phyloP scores from a whole-genome alignment of 2,329 filamentous ascomycete species.

The Aspergillus neoniger region DNA sequence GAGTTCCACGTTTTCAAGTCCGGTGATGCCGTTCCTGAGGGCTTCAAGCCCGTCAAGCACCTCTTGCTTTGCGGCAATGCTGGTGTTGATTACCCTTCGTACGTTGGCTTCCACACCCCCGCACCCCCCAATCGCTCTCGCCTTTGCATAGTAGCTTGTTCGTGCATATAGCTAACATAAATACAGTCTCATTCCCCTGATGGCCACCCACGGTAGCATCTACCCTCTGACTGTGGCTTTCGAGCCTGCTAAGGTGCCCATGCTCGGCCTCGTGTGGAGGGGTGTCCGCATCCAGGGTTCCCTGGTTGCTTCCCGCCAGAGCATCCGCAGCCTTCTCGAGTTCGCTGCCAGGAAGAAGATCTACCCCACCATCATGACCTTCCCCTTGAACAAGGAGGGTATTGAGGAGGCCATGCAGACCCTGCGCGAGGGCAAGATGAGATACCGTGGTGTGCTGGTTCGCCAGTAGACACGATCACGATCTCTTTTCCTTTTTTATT shows the following conservation, averaged over 20 bases:
- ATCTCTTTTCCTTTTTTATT: neutral
- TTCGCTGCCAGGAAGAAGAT: slow-evolving; percentile 64
- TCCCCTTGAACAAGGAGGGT: slow-evolving; percentile 55
- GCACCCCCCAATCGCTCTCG: too few species aligned
- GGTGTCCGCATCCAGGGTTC: slow-evolving; percentile 64
- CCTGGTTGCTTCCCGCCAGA: slow-evolving; percentile 62
- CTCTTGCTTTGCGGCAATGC: slow-evolving; percentile 19
- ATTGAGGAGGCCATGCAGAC: slow-evolving; percentile 51
- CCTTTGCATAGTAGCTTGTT: neutral
- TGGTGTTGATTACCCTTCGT: slow-evolving; percentile 19
- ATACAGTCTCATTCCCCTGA: slow-evolving; percentile 22
- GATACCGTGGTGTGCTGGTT: slow-evolving; percentile 37
- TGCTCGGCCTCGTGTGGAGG: slow-evolving; percentile 53
- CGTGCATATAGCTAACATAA: neutral
- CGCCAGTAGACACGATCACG: neutral
- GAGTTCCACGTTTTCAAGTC: slow-evolving; percentile 54
- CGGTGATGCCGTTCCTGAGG: slow-evolving; percentile 3
- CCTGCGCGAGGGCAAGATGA: slow-evolving; percentile 49
- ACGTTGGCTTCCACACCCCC: neutral
- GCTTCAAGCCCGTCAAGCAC: slow-evolving; percentile 20
- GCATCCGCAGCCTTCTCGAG: slow-evolving; percentile 64
- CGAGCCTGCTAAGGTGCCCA: slow-evolving; percentile 26
- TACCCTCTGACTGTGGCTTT: slow-evolving; percentile 32
- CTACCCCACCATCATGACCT: slow-evolving; percentile 65
- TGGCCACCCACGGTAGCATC: slow-evolving; percentile 31